Evolutionary conservation across 768 basidiomycete species (phyloP), one percentile per base, ranked within the genome.

Genomic region (Floccularia luteovirens): DNA sequence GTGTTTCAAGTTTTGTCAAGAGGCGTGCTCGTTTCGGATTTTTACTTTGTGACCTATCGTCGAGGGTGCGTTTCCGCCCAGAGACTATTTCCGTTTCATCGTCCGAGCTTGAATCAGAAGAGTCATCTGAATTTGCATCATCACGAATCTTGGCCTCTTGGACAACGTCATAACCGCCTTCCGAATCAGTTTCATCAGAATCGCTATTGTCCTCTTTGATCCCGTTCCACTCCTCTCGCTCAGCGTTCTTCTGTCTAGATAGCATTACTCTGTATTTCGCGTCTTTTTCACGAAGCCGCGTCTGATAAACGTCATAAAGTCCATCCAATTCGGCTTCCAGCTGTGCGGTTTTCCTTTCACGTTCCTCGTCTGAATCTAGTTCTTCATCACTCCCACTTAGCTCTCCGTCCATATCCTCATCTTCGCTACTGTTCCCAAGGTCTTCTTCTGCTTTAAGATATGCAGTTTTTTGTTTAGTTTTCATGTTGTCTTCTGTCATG

Each of bases 311-410:
- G 47, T 91, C 81, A 62, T 99, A 98, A 49, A 97, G 61, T 4
- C 74, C 79, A 53, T 98, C 92, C 43, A 99, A 64, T 50, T 91
- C 86, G n/a, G 66, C 78, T 58, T 98, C 96, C 12, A 98, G 72
- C 3, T 51, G 67, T 1, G 57, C 61, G 11, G 82, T 59, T 54
- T 75, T 80, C 48, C 57, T 61, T 46, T 86, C 79, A 33, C 66
- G 61, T 55, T 90, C 91, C 47, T 88, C 86, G 13, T 84, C 85
- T 11, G 68, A 67, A 48, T 77, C 80, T 33, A 77, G 55, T 1
- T 60, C 59, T 39, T 74, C 45, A 37, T 54, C 50, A 13, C 48
- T 55, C 19, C 54, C 61, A 22, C 62, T 66, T 4, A 68, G 73
- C 5, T 66, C 66, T 21, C 74, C 72, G 5, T 64, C 66, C 4